Evolutionary conservation across 495 filamentous ascomycete genomes (phyloP), one percentile per base, ranked within the genome.

Genomic region (Neurospora pannonica): DNA sequence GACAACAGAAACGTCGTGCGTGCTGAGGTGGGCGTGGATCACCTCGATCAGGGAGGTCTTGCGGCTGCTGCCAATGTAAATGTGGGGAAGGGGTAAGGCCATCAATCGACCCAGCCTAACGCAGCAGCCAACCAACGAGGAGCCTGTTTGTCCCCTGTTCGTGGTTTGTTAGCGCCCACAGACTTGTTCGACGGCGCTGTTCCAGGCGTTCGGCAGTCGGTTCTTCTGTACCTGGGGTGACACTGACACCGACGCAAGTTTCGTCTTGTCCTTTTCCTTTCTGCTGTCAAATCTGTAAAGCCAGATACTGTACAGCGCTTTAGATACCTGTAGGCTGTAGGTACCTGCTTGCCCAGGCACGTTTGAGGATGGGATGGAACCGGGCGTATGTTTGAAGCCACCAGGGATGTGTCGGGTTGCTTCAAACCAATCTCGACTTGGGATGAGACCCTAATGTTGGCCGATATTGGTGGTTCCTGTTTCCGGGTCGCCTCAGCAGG

Each of bases 21-120:
- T 67, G 54, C 28, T 67, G 54, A 67, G 54, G 54, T 67, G 28
- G 28, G 54, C 54, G 54, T 60, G 69, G 80, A 76, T 77, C 75
- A 79, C 54, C 54, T 67, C 54, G 54, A 77, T 80, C 80, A 83
- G 76, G 76, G 48, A 74, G 15, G 54, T 67, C 54, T 77, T 79
- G 78, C 79, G 80, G 81, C 78, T 78, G 81, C 78, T 78, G 77
- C 74, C 73, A 62, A 75, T 77, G 78, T 79, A 79, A 60, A 75
- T 77, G 81, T 81, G 81, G 80, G 80, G 79, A 76, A 77, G 71
- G 76, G 76, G 78, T 77, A 79, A 39, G 77, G 73, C 75, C 76
- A 78, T 76, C 79, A 78, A 80, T 70, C 70, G 54, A 67, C 2
- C 28, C 6, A 28, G 54, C 54, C 54, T 62, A 62, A 62, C 54